Evolutionary conservation across 257 asterid species (phyloP).

Genomic region (Solanum sparsipilum): DNA sequence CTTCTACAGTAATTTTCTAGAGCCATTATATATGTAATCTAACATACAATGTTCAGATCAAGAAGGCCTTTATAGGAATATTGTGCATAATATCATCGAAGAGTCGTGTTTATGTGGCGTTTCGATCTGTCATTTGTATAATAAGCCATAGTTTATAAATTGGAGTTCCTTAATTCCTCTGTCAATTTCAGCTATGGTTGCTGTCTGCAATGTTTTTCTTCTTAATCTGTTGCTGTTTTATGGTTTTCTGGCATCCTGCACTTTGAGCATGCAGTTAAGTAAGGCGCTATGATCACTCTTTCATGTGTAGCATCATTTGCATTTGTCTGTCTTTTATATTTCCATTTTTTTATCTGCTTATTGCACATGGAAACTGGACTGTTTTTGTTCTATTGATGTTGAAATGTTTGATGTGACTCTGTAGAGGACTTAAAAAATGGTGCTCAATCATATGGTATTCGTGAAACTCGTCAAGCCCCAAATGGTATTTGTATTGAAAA

Average conservation of each 20-base stretch:
- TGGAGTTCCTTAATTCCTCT: background rate
- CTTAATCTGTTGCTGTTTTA: background rate
- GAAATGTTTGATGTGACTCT: conserved; percentile 49
- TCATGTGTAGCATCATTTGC: background rate
- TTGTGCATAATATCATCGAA: background rate
- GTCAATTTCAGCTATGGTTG: background rate
- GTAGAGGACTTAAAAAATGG: conserved; percentile 3
- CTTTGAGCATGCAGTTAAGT: conserved; percentile 61
- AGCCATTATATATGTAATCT: background rate
- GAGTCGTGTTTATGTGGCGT: background rate
- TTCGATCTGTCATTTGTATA: background rate
- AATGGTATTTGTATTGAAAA: conserved; percentile 75
- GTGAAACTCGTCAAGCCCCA: conserved; percentile 29
- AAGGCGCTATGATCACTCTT: conserved; percentile 11
- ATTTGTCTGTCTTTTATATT: no score
- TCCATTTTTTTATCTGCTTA: background rate
- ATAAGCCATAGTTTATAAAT: background rate
- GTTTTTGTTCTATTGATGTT: conserved; percentile 46
- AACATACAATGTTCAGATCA: background rate
- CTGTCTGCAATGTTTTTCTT: background rate
- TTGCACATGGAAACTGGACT: conserved; percentile 13
- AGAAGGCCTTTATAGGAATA: background rate
- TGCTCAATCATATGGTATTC: conserved; percentile 12
- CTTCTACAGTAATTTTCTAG: background rate
- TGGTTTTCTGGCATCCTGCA: background rate